Conservation (phyloP, 768 basidiomycete genomes). For the Suillus alpinus region DNA sequence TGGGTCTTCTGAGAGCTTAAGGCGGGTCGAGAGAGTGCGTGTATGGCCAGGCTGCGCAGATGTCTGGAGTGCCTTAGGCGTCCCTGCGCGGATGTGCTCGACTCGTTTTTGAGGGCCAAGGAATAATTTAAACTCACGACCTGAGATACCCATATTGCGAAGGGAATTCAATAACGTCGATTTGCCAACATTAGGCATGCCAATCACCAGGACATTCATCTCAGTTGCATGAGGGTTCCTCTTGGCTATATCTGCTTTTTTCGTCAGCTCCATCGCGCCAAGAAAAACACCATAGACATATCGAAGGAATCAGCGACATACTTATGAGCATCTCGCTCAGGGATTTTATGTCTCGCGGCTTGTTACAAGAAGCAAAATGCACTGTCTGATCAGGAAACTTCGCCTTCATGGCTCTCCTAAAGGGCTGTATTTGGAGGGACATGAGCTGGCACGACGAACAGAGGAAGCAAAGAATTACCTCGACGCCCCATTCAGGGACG, state of each 20-base stretch:
- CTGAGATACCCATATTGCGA: conserved; percentile 80
- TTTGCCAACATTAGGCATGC: conserved; percentile 99
- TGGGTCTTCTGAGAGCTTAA: conserved; percentile 80
- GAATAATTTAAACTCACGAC: conserved; percentile 57
- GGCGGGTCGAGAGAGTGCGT: conserved; percentile 79
- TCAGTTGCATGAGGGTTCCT: conserved; percentile 68
- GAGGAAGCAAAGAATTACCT: conserved; percentile 45
- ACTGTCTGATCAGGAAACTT: conserved; percentile 69
- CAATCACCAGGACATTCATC: conserved; percentile 88
- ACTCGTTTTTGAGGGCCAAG: conserved; percentile 2
- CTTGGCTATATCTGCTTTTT: conserved; percentile 60
- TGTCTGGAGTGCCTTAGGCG: conserved; percentile 87
- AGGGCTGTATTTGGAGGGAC: conserved; percentile 50
- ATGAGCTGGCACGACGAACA: background rate
- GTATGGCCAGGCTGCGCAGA: conserved; percentile 91
- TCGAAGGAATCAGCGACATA: conserved; percentile 41
- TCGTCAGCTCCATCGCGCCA: background rate
- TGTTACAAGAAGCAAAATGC: conserved; percentile 72
- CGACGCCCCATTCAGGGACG: conserved; percentile 83
- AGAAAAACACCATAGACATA: background rate
- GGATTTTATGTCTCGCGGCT: conserved; percentile 58
- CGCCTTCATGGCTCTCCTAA: conserved; percentile 65
- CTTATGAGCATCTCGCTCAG: conserved; percentile 70
- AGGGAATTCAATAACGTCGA: conserved; percentile 91
- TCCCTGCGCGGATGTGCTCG: conserved; percentile 39